A percentile compares a stretch with the other conserved stretches of the same genome.
phyloP scores from a whole-genome alignment of 2,329 filamentous ascomycete genomes.

The Exophiala sp. region DNA sequence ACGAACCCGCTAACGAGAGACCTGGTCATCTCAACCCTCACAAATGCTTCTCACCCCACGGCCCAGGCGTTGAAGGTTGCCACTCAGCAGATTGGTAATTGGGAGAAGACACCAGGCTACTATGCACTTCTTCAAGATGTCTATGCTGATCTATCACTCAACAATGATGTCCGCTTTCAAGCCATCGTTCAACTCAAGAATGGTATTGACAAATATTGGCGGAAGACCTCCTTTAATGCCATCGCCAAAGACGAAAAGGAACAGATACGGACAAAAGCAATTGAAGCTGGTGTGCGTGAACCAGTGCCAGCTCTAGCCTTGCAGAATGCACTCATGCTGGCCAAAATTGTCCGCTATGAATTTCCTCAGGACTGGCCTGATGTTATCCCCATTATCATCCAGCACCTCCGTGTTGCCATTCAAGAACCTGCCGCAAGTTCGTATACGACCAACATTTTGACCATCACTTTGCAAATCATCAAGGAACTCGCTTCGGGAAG shows the following conservation, averaged over 20 bases:
- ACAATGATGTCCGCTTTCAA: slow-evolving; percentile 74
- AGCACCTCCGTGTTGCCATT: slow-evolving; percentile 31
- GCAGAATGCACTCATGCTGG: slow-evolving; percentile 80
- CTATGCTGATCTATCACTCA: slow-evolving; percentile 72
- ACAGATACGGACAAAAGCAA: slow-evolving; percentile 65
- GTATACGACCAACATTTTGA: slow-evolving; percentile 26
- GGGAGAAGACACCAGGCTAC: slow-evolving; percentile 63
- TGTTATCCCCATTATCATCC: slow-evolving; percentile 37
- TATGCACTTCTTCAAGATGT: slow-evolving; percentile 68
- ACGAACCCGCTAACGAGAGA: slow-evolving; percentile 62
- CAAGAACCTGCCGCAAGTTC: slow-evolving; percentile 11
- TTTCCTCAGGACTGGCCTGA: slow-evolving; percentile 75
- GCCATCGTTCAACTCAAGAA: slow-evolving; percentile 94
- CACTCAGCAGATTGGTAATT: slow-evolving; percentile 62
- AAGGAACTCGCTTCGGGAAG: slow-evolving; percentile 84
- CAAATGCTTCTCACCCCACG: slow-evolving; percentile 51
- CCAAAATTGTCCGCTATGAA: slow-evolving; percentile 84
- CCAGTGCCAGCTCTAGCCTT: slow-evolving; percentile 68
- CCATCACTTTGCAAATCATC: slow-evolving; percentile 66
- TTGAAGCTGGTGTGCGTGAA: slow-evolving; percentile 73
- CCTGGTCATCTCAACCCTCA: slow-evolving; percentile 59
- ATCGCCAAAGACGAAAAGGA: slow-evolving; percentile 66
- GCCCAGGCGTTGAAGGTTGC: slow-evolving; percentile 52
- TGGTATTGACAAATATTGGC: slow-evolving; percentile 92
- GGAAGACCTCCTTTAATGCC: slow-evolving; percentile 66